Base-by-base conservation (phyloP, 169 alveolate species). In the Eimeria zaria region DNA sequence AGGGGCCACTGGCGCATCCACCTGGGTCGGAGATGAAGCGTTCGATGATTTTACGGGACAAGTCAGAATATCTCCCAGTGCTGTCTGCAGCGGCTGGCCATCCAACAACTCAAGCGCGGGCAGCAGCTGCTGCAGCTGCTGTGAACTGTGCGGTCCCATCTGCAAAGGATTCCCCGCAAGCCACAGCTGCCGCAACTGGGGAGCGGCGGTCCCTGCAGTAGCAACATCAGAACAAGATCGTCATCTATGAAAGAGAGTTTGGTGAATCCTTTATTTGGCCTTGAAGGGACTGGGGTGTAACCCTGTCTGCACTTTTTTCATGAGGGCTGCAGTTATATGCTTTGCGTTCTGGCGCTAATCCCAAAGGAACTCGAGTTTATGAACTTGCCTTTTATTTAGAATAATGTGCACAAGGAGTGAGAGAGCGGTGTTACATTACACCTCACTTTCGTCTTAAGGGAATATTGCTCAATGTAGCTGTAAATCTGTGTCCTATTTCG, bases 81-180 rank as follows among this genome's bases (percentile, higher is more conserved):
- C 22, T 22, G 46, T 24, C 46, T 41, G 93, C 83, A 87, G 81
- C 46, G 78, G 53, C 33, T 62, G 81, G 16, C 93, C 93, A 41
- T 87, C 93, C 36, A 87, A 67, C 81, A 87, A 73, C 58, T 87
- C 93, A 48, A 87, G 33, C 46, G 93, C 93, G 7, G 93, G 93
- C 41, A 87, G 83, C 46, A 87, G 81, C 93, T 87, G 93, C 81
- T 87, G 93, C 69, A 87, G 81, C 51, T 87, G 93, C n/a, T 87
- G 93, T 5, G 58, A 33, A 41, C 81, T 87, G 83, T 87, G 71
- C 30, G 93, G 20, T 11, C 93, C 93, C 80, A 87, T 41, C 58
- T 87, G 81, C 44, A 87, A 33, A 46, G 93, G 93, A 39, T 87
- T 87, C 44, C 93, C 93, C 18, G 93, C 93, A n/a, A 87, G 93